phyloP scores from a whole-genome alignment of 805 yeast genomes.

The Saccharomycopsis olivae region DNA sequence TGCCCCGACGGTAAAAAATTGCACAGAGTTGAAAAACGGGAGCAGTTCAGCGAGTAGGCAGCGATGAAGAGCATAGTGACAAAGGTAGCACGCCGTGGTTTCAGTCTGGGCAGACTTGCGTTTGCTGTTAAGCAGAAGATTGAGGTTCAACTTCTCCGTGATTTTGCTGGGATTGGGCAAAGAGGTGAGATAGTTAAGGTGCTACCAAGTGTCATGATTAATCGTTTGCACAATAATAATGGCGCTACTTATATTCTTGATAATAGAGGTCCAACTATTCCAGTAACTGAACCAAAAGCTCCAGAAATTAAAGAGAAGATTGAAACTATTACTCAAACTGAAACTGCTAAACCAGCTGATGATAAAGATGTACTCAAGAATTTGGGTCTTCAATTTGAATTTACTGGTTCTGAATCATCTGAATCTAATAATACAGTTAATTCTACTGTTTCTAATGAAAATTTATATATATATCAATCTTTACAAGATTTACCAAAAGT shows the following conservation, averaged over 20 bases:
- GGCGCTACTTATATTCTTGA: constrained; percentile 61
- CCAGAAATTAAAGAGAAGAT: not conserved
- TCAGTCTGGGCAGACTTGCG: no score
- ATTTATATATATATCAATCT: constrained; percentile 8
- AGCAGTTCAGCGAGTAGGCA: no score
- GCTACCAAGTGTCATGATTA: constrained; percentile 74
- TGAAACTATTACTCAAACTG: not conserved
- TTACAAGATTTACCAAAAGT: constrained; percentile 6
- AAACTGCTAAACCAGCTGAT: not conserved
- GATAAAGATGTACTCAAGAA: not conserved
- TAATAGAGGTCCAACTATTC: constrained; percentile 14
- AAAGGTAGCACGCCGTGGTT: no score
- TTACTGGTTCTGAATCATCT: no score
- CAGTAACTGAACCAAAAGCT: constrained; percentile 11
- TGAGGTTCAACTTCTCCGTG: constrained; percentile 64
- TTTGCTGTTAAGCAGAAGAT: constrained; percentile 26
- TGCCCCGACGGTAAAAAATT: no score
- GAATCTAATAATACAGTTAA: no score
- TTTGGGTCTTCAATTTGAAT: not conserved
- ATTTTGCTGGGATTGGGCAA: constrained; percentile 50
- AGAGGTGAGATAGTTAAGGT: constrained; percentile 69
- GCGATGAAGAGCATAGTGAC: no score
- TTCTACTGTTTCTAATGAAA: not conserved
- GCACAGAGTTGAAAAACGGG: no score
- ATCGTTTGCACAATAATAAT: constrained; percentile 55